A percentile compares a stretch with the other conserved stretches of the same genome.
phyloP scores from a whole-genome alignment of 1,139 yeast species.

The Candida sojae region DNA sequence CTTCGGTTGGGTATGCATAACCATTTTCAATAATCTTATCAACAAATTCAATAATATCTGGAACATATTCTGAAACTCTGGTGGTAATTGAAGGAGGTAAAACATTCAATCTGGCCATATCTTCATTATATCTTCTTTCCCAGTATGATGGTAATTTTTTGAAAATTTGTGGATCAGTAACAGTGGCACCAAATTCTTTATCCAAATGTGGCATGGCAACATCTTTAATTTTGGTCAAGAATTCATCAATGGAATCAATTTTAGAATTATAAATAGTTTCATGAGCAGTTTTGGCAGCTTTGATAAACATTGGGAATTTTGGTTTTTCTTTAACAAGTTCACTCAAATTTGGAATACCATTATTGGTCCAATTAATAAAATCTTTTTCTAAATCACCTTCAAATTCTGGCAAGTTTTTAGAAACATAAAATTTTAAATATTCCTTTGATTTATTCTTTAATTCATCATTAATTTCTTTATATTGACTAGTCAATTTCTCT shows the following conservation, averaged over 20 bases:
- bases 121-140: slow-evolving; percentile 83
- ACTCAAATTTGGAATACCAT: slow-evolving; percentile 43
- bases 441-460: slow-evolving; percentile 40
- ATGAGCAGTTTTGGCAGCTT: slow-evolving; percentile 61
- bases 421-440: slow-evolving; percentile 52
- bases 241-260: slow-evolving; percentile 31
- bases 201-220: slow-evolving; percentile 77
- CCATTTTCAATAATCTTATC: slow-evolving; percentile 74
- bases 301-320: slow-evolving; percentile 81
- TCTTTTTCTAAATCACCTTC: slow-evolving; percentile 27
- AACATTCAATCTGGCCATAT: slow-evolving; percentile 84
- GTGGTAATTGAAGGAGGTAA: slow-evolving; percentile 84
- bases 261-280: slow-evolving; percentile 33
- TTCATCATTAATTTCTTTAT: slow-evolving; percentile 32
- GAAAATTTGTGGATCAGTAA: slow-evolving; percentile 84
- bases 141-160: slow-evolving; percentile 82
- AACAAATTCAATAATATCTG: slow-evolving; percentile 84
- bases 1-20: slow-evolving; percentile 77
- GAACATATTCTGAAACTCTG: slow-evolving; percentile 95
- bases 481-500: slow-evolving; percentile 43
- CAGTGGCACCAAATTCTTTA: slow-evolving; percentile 65
- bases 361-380: slow-evolving; percentile 52
- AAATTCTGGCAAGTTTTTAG: slow-evolving; percentile 56
- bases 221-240: slow-evolving; percentile 60
- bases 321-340: slow-evolving; percentile 61